These are phyloP conservation scores for Cetraspora pellucida DNA, from an alignment of 192 early-diverging fungal species.

Conservation along the genomic window DNA sequence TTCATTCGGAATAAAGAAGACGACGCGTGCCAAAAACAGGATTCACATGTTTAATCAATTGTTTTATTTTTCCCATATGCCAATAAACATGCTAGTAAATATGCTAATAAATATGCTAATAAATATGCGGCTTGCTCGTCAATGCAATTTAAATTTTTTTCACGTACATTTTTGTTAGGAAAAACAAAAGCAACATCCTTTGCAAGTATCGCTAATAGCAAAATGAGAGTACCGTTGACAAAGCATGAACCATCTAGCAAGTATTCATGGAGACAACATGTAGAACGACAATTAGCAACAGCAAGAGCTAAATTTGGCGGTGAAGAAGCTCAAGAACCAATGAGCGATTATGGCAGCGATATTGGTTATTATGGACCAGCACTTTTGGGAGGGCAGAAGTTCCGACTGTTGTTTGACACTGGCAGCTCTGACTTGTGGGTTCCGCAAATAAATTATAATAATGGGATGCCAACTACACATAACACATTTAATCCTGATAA, in stretches of 20 bases:
- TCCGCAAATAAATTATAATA: constrained; percentile 31
- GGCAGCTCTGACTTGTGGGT: constrained; percentile 63
- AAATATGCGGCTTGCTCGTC: too few relatives aligned
- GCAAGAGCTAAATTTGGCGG: neutral
- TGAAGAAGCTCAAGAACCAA: neutral
- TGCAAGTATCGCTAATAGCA: too few relatives aligned
- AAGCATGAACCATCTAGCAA: neutral
- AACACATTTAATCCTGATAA: constrained; percentile 29
- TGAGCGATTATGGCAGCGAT: constrained; percentile 36
- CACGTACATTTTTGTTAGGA: too few relatives aligned
- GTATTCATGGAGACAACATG: neutral
- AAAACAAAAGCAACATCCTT: too few relatives aligned
- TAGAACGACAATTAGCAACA: neutral
- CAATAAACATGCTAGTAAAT: too few relatives aligned
- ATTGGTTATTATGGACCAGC: constrained; percentile 57
- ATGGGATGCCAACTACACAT: constrained; percentile 29
- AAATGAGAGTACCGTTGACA: neutral
- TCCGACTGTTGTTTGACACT: constrained; percentile 62
- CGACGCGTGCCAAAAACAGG: too few relatives aligned
- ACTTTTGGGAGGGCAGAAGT: constrained; percentile 55
- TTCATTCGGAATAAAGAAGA: too few relatives aligned
- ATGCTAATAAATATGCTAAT: too few relatives aligned
- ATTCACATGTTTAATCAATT: too few relatives aligned
- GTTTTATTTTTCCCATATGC: too few relatives aligned
- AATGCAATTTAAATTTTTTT: too few relatives aligned